Percentiles rank a stretch among this genome's conserved stretches.
These are phyloP conservation scores for Chaetomium olivaceum DNA, from an alignment of 2,329 filamentous ascomycete species.

Conservation along the genomic window DNA sequence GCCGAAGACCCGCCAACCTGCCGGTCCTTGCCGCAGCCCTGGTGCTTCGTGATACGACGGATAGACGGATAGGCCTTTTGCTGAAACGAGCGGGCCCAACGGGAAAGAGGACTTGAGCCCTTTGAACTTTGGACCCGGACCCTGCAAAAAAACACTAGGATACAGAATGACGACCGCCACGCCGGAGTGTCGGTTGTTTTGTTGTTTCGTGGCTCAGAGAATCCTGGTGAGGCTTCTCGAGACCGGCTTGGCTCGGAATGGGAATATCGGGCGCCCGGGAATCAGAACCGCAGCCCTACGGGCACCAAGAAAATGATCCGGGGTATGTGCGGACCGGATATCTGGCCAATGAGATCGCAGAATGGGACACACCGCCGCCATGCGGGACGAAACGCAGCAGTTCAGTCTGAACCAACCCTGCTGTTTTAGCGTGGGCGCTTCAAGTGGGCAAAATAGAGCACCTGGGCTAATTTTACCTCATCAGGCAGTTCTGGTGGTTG, in stretches of 20 bases:
- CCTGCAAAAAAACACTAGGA: neutral
- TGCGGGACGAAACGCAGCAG: neutral
- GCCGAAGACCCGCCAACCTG: neutral
- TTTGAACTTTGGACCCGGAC: neutral
- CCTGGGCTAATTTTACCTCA: slow-evolving; percentile 24
- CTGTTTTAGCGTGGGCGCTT: neutral
- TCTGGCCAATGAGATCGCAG: slow-evolving; percentile 4
- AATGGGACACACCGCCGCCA: slow-evolving; percentile 7
- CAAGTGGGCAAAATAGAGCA: slow-evolving; percentile 22
- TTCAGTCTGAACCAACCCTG: neutral
- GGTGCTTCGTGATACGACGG: neutral
- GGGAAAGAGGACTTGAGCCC: neutral
- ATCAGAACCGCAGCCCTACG: slow-evolving; percentile 21
- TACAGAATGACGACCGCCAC: neutral
- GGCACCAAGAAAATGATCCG: slow-evolving; percentile 7
- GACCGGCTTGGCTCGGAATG: neutral
- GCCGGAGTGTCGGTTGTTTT: neutral
- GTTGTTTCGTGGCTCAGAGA: neutral
- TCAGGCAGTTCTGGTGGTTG: slow-evolving; percentile 1
- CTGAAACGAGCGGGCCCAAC: neutral
- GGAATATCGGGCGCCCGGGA: neutral
- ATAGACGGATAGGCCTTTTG: neutral
- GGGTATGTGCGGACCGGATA: slow-evolving; percentile 1
- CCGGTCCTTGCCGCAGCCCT: neutral
- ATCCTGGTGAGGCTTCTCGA: neutral